Evolutionary conservation across 495 filamentous ascomycete genomes (phyloP).

Genomic region (Talaromyces proteolyticus): DNA sequence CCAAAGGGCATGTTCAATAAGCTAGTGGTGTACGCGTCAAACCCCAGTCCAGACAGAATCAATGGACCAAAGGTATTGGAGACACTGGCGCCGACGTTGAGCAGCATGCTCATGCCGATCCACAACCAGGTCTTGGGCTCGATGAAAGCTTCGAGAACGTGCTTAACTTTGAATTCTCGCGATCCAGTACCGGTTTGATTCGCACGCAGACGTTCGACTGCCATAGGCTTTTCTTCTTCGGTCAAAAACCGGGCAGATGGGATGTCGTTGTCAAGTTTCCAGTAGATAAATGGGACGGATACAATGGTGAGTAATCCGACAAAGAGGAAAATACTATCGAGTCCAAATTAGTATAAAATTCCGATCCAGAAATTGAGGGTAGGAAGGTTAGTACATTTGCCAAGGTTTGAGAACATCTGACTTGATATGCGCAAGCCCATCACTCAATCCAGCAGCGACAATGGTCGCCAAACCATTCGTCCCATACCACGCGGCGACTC

Average conservation of each 20-base stretch:
- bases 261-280: slow-evolving; percentile 41
- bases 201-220: slow-evolving; percentile 54
- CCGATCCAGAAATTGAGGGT: neutral
- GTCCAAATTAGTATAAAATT: neutral
- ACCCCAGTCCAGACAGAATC: slow-evolving; percentile 55
- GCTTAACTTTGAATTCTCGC: slow-evolving; percentile 39
- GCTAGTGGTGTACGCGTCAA: slow-evolving; percentile 48
- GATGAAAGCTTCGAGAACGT: slow-evolving; percentile 37
- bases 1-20: slow-evolving; percentile 48
- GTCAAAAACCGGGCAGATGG: slow-evolving; percentile 53
- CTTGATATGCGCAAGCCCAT: slow-evolving; percentile 49
- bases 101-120: slow-evolving; percentile 47
- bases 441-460: slow-evolving; percentile 37
- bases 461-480: slow-evolving; percentile 45
- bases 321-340: slow-evolving; percentile 36
- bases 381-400: slow-evolving; percentile 49
- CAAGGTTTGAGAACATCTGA: slow-evolving; percentile 47
- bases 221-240: slow-evolving; percentile 51
- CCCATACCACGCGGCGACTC: slow-evolving; percentile 45
- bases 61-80: slow-evolving; percentile 55
- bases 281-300: slow-evolving; percentile 36
- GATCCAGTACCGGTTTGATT: slow-evolving; percentile 55
- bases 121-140: slow-evolving; percentile 46
- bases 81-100: slow-evolving; percentile 57
- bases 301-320: slow-evolving; percentile 43